Evolutionary conservation across 495 filamentous ascomycete genomes (phyloP).

Genomic region (Neurospora cerealis): DNA sequence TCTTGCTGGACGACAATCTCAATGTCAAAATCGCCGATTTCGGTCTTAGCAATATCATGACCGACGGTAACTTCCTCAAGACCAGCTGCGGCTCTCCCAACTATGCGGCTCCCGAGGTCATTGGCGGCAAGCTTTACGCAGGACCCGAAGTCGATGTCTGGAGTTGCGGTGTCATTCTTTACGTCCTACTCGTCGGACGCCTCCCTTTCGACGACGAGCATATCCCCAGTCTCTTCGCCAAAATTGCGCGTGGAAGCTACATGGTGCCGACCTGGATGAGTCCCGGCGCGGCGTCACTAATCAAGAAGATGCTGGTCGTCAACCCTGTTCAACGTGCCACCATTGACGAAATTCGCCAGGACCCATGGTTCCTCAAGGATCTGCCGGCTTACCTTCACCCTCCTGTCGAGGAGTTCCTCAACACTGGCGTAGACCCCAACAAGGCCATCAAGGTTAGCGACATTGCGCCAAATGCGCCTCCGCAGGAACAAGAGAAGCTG

Average conservation of each 20-base stretch:
- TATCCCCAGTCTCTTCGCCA: slow-evolving; percentile 34
- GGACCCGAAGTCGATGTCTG: slow-evolving; percentile 98
- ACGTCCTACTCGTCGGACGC: slow-evolving; percentile 83
- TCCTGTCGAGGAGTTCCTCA: slow-evolving; percentile 85
- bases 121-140: slow-evolving; percentile 93
- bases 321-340: slow-evolving; percentile 91
- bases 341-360: slow-evolving; percentile 84
- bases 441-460: slow-evolving; percentile 75
- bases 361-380: slow-evolving; percentile 88
- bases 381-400: slow-evolving; percentile 77
- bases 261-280: slow-evolving; percentile 81
- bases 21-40: slow-evolving; percentile 99
- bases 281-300: slow-evolving; percentile 71
- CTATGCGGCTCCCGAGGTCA: slow-evolving; percentile 96
- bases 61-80: slow-evolving; percentile 96
- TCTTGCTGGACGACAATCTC: slow-evolving; percentile 83
- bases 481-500: slow-evolving; percentile 73
- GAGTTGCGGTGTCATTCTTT: slow-evolving; percentile 98
- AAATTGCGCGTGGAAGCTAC: slow-evolving; percentile 58
- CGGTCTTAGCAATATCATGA: slow-evolving; percentile 98
- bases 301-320: slow-evolving; percentile 87
- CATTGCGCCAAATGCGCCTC: slow-evolving; percentile 66
- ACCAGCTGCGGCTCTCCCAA: slow-evolving; percentile 97
- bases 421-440: slow-evolving; percentile 84
- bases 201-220: slow-evolving; percentile 98